Evolutionary conservation across 108 stramenopile species (phyloP).

Genomic region (Cyclotella sp.): DNA sequence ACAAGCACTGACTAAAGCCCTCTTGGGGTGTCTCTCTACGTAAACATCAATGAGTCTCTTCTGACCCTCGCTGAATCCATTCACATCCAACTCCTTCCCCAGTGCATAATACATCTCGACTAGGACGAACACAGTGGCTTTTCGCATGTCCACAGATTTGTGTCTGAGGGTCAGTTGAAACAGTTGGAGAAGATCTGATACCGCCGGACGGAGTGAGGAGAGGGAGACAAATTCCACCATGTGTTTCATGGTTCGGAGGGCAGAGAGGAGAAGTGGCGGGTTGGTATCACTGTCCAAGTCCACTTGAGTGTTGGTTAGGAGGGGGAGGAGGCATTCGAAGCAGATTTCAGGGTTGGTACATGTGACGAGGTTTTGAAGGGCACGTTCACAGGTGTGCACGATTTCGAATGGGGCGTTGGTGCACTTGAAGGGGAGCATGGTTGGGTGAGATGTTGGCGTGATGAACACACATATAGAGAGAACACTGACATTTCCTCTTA

Average conservation of each 20-base stretch:
- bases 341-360: conserved; percentile 42
- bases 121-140: conserved; percentile 51
- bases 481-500: too few species aligned
- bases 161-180: conserved; percentile 33
- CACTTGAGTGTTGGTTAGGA: conserved; percentile 6
- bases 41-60: conserved; percentile 51
- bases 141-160: conserved; percentile 53
- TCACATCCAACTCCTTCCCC: conserved; percentile 46
- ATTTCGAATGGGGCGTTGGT: conserved; percentile 57
- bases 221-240: conserved; percentile 42
- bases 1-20: not conserved
- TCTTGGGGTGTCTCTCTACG: conserved; percentile 42
- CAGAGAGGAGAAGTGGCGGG: conserved; percentile 41
- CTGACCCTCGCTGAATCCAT: conserved; percentile 49
- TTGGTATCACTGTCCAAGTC: conserved; percentile 32
- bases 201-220: conserved; percentile 16
- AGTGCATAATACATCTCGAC: conserved; percentile 53
- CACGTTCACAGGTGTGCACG: conserved; percentile 60
- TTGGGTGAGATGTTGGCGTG: too few species aligned
- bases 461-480: too few species aligned
- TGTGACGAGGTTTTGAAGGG: conserved; percentile 53
- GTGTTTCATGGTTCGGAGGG: conserved; percentile 41
- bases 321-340: conserved; percentile 48
- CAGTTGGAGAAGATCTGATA: conserved; percentile 37
- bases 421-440: conserved; percentile 38